Evolutionary conservation across 2,329 filamentous ascomycete species (phyloP), one percentile per base, ranked within the genome.

Genomic region (Pezicula rhizophila): DNA sequence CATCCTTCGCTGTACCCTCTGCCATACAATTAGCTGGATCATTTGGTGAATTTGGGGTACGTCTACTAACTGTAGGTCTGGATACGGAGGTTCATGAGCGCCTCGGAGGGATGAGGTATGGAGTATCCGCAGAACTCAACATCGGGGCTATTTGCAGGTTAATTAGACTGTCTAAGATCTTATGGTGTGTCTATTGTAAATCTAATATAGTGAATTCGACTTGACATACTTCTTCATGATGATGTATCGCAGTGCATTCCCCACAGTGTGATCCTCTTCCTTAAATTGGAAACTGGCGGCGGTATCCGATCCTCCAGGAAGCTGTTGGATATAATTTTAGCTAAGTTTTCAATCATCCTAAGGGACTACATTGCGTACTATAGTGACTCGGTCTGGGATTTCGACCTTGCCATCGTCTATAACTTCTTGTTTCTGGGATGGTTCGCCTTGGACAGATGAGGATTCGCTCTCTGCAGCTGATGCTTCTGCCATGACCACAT

Each of bases 61-160:
- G 12, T 35, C 35, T 4, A 69, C 82, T 65, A 73, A 96, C 92
- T 88, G 63, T 93, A 97, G 57, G 92, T 99, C 70, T 99, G 93
- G 54, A 99, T 97, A 62, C 93, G 82, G 53, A 99, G 75, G 64
- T 97, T 96, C 92, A 99, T 96, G 71, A 95, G 93, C 37, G 84
- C 75, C 70, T 99, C 93, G 35, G 91, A 95, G 45, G 93, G 93
- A 70, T 99, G 93, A 26, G 93, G 93, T 53, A 99, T 97, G 7
- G 92, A 89, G 69, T 99, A 99, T 52, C 92, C 93, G 70, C 93
- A 97, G 71, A 99, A 96, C 68, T 99, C 93, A 52, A 99, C 93
- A 55, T 93, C 83, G 26, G 93, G 92, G 68, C 92, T 97, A 56
- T 46, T 18, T 3, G 28, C 5, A 26, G 34, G 20, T 58, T 45